Percentiles rank a stretch among this genome's conserved stretches.
Evolutionary conservation across 495 filamentous ascomycete genomes (phyloP).

Genomic region (Parathielavia hyrcaniae): DNA sequence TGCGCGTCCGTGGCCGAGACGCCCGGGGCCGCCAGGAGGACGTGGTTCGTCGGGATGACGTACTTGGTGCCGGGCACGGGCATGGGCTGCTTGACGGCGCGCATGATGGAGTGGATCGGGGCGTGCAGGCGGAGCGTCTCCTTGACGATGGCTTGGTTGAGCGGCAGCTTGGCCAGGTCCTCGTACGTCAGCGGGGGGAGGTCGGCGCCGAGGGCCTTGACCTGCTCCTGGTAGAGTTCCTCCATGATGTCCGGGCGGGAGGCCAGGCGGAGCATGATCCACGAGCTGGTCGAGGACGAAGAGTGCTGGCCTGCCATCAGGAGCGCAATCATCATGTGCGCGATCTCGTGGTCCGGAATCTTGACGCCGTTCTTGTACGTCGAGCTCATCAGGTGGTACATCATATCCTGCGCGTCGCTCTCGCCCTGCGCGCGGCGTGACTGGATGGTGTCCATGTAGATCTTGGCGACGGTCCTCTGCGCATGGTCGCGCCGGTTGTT

Average conservation of each 20-base stretch:
- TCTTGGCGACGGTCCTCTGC: slow-evolving; percentile 65
- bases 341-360: slow-evolving; percentile 73
- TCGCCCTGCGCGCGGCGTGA: slow-evolving; percentile 50
- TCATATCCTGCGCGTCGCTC: slow-evolving; percentile 60
- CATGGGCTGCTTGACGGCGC: slow-evolving; percentile 75
- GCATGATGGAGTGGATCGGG: slow-evolving; percentile 80
- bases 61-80: slow-evolving; percentile 71
- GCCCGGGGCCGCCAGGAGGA: slow-evolving; percentile 74
- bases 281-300: slow-evolving; percentile 70
- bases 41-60: slow-evolving; percentile 67
- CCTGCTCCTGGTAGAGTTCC: slow-evolving; percentile 70
- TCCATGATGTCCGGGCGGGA: slow-evolving; percentile 65
- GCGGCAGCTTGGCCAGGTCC: slow-evolving; percentile 60
- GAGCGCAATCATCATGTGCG: slow-evolving; percentile 88
- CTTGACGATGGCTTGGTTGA: slow-evolving; percentile 66
- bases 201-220: slow-evolving; percentile 53
- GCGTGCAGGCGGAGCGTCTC: slow-evolving; percentile 76
- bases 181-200: slow-evolving; percentile 60
- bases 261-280: slow-evolving; percentile 76
- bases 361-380: slow-evolving; percentile 65
- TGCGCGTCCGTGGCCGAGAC: slow-evolving; percentile 60
- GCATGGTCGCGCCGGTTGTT: slow-evolving; percentile 74
- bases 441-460: slow-evolving; percentile 73
- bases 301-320: slow-evolving; percentile 89
- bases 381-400: slow-evolving; percentile 75